Conservation (phyloP, 805 yeast genomes). For the Zygosaccharomyces bailii region DNA sequence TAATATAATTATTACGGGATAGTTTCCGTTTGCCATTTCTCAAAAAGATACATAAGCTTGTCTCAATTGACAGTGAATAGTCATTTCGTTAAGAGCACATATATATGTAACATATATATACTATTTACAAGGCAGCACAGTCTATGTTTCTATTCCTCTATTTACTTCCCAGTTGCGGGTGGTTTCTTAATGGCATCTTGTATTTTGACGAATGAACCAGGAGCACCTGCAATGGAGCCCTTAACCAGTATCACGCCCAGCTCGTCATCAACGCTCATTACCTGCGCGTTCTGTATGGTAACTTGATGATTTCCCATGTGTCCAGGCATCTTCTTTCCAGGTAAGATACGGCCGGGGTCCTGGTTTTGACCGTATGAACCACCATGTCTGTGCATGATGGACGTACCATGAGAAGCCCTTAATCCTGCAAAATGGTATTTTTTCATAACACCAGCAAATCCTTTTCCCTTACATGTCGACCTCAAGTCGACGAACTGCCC, state of each 20-base stretch:
- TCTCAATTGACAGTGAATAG: not conserved
- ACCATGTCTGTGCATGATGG: conserved; percentile 88
- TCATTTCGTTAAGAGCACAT: not conserved
- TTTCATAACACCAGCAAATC: conserved; percentile 97
- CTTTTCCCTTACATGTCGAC: conserved; percentile 86
- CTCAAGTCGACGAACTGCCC: conserved; percentile 84
- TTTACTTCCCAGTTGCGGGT: conserved; percentile 2
- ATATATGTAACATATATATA: not conserved
- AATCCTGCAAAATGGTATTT: conserved; percentile 87
- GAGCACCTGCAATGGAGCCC: conserved; percentile 91
- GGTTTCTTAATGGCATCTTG: conserved; percentile 68
- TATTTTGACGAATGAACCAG: conserved; percentile 66
- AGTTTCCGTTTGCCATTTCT: not conserved
- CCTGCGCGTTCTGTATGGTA: conserved; percentile 72
- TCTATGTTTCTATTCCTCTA: not conserved
- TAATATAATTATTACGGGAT: conserved; percentile 3
- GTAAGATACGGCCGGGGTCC: conserved; percentile 92
- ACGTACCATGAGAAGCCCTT: conserved; percentile 93
- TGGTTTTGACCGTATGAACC: conserved; percentile 97
- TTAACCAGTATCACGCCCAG: conserved; percentile 78
- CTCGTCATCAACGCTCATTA: conserved; percentile 75
- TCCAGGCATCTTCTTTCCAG: conserved; percentile 98
- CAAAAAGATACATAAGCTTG: not conserved
- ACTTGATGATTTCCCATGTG: conserved; percentile 79
- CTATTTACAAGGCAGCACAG: conserved; percentile 2